phyloP scores from a whole-genome alignment of 257 asterid genomes.

The Fraxinus americana region DNA sequence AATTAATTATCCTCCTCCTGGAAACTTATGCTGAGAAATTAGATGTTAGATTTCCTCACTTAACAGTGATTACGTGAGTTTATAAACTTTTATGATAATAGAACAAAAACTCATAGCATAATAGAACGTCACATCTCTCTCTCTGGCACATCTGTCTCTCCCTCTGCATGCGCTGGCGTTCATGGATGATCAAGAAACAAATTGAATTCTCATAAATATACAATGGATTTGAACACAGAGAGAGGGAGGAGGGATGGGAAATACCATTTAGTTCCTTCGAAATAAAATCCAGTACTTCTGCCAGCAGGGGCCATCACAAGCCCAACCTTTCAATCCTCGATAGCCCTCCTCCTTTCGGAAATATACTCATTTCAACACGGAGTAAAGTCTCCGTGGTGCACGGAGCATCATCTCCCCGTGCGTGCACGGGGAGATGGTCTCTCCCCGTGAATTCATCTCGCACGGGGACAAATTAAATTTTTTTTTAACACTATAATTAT shows the following conservation, averaged over 20 bases:
- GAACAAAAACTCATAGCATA: background rate
- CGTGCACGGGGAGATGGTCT: no score
- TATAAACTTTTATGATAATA: background rate
- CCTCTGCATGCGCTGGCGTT: background rate
- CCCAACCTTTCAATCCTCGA: constrained; percentile 23
- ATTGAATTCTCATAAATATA: constrained; percentile 3
- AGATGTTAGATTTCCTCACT: background rate
- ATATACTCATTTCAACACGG: background rate
- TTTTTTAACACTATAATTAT: no score
- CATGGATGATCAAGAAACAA: constrained; percentile 25
- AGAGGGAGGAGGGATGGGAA: background rate
- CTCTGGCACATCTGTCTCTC: background rate
- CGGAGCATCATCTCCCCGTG: no score
- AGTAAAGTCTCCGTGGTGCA: no score
- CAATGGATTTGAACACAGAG: background rate
- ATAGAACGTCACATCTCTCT: no score
- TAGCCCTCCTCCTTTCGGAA: constrained; percentile 12
- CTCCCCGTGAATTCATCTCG: no score
- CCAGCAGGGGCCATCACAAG: constrained; percentile 67
- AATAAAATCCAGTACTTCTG: constrained; percentile 62
- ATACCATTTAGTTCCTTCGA: constrained; percentile 86
- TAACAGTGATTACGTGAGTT: background rate
- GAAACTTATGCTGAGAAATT: background rate
- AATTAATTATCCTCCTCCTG: constrained; percentile 3
- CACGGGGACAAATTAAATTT: no score